Conservation (phyloP, 148 eudicot species). For the Camellia granthamiana region DNA sequence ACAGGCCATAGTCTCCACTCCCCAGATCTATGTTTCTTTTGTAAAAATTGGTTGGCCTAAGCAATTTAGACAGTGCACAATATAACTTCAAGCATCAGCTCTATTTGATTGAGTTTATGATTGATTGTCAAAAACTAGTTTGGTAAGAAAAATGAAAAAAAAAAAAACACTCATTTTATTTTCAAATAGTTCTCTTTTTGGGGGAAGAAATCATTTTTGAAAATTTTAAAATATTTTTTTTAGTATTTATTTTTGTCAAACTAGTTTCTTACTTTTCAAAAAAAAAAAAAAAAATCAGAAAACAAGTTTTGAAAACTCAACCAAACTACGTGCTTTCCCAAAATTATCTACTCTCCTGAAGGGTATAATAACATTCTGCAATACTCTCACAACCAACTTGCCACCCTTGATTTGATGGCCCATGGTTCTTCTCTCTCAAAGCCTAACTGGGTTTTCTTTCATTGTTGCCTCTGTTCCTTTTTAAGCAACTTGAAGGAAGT, state of each 20-base stretch:
- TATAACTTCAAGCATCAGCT: neutral
- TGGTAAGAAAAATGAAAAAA: too few species aligned
- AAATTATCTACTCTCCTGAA: neutral
- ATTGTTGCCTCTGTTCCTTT: neutral
- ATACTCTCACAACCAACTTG: neutral
- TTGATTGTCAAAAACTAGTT: too few species aligned
- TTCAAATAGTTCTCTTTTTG: too few species aligned
- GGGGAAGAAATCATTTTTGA: too few species aligned
- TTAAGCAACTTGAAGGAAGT: neutral
- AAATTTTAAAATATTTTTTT: too few species aligned
- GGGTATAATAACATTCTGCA: neutral
- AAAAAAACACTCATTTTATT: too few species aligned
- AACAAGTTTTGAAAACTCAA: neutral
- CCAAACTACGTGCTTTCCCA: neutral
- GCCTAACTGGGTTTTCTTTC: neutral
- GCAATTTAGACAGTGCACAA: neutral
- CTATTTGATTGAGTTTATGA: too few species aligned
- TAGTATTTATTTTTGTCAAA: too few species aligned
- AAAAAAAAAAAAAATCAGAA: too few species aligned
- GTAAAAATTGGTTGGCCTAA: neutral
- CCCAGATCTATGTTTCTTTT: neutral
- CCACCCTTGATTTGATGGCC: slow-evolving; percentile 3
- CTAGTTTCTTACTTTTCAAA: too few species aligned
- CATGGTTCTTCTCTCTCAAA: neutral
- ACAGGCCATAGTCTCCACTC: too few species aligned